Evolutionary conservation across 2,329 filamentous ascomycete genomes (phyloP), one percentile per base, ranked within the genome.

Genomic region (Xylariaceae sp.): DNA sequence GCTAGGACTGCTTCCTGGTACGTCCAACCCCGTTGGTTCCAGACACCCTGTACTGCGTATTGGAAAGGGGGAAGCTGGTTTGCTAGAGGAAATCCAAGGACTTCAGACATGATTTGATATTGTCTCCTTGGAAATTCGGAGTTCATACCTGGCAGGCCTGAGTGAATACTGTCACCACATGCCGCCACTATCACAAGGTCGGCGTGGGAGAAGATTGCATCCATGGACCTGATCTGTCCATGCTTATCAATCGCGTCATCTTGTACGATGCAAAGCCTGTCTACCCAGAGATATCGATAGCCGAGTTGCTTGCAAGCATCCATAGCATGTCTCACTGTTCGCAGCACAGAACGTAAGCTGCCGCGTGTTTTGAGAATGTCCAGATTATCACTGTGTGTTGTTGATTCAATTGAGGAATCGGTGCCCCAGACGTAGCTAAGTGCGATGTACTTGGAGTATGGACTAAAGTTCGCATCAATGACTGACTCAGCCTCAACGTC

Each of bases 121-220:
- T 35, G 10, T 35, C 14, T 14, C 32, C 14, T 35, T 14, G 32
- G 32, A 14, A 14, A 14, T 10, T 14, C 32, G 32, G 10, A 10
- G 14, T 35, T 10, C 10, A 35, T 14, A 10, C 32, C 32, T 10
- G 14, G 14, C 6, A 46, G 15, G 31, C 44, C 44, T 22, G 44
- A 46, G 32, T 46, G 36, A 7, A 47, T 47, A 39, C n/a, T 36
- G 12, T 36, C 17, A 9, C 45, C 39, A 11, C 45, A 36, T 27
- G 39, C 45, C 18, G 31, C 39, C 18, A 47, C 39, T 42, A 42
- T 22, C 14, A 38, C 39, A 30, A 47, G 5, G 9, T 36, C 27
- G 39, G 45, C 31, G 18, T 18, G 32, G 31, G 39, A 42, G 39
- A 42, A 42, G 11, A 47, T 47, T 14, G 39, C 45, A 12, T 42